A percentile compares a stretch with the other conserved stretches of the same genome.
phyloP scores from a whole-genome alignment of 2,329 filamentous ascomycete species.

The Davidsoniella australis region DNA sequence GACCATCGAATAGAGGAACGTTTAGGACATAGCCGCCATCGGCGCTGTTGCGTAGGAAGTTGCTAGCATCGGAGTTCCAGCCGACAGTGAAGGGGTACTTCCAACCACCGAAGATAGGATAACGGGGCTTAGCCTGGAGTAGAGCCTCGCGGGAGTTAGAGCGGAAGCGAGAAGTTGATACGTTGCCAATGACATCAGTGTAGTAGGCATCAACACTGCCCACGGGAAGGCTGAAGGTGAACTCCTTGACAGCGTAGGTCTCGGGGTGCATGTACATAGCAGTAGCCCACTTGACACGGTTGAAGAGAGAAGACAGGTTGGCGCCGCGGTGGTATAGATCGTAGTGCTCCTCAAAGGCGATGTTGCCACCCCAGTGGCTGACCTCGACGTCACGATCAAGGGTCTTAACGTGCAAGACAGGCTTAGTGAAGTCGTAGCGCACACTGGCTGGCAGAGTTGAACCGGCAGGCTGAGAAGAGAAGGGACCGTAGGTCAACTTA shows the following conservation, averaged over 20 bases:
- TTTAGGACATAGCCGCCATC: constrained; percentile 68
- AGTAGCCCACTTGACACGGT: constrained; percentile 59
- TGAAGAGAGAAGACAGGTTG: constrained; percentile 55
- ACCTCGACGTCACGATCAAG: constrained; percentile 88
- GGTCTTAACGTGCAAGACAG: constrained; percentile 59
- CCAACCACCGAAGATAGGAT: constrained; percentile 95
- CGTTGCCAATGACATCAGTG: constrained; percentile 89
- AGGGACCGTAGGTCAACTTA: constrained; percentile 81
- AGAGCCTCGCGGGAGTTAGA: constrained; percentile 59
- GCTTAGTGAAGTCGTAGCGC: constrained; percentile 91
- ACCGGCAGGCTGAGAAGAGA: constrained; percentile 64
- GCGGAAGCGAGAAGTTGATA: constrained; percentile 82
- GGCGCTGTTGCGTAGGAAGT: constrained; percentile 51
- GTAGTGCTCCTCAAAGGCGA: constrained; percentile 89
- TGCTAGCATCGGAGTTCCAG: constrained; percentile 76
- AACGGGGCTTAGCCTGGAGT: constrained; percentile 81
- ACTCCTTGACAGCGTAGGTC: constrained; percentile 61
- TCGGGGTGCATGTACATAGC: constrained; percentile 59
- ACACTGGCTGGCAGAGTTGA: constrained; percentile 56
- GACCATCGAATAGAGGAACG: constrained; percentile 84
- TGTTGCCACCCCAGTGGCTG: constrained; percentile 93
- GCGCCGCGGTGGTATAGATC: constrained; percentile 76
- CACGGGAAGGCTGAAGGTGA: constrained; percentile 61
- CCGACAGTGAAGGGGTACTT: constrained; percentile 94
- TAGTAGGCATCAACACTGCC: constrained; percentile 85